Evolutionary conservation across 306 rosid genomes (phyloP).

Genomic region (Benincasa hispida): DNA sequence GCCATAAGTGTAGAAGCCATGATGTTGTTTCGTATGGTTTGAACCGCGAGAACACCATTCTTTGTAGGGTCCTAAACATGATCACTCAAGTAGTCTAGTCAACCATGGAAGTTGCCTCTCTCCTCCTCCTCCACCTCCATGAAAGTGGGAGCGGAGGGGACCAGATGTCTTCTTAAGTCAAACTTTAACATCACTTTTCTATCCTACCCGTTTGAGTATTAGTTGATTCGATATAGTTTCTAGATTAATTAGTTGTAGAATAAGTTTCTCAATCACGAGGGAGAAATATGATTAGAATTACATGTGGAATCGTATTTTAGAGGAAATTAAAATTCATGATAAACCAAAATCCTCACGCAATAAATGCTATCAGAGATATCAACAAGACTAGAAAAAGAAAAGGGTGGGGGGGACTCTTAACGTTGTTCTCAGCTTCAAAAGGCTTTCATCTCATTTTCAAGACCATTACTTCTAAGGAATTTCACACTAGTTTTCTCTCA

Average conservation of each 20-base stretch:
- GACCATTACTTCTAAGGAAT: neutral
- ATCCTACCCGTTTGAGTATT: neutral
- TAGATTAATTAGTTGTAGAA: neutral
- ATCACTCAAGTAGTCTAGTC: constrained; percentile 2
- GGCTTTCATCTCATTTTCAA: neutral
- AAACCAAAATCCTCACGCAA: neutral
- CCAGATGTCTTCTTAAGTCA: neutral
- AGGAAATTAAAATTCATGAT: neutral
- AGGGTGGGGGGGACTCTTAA: neutral
- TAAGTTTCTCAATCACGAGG: neutral
- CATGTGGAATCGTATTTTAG: neutral
- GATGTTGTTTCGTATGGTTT: constrained; percentile 76
- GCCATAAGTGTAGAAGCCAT: constrained; percentile 80
- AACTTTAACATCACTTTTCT: neutral
- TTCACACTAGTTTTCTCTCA: neutral
- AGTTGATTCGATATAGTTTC: neutral
- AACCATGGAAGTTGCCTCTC: neutral
- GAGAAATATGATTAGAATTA: neutral
- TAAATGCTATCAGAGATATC: neutral
- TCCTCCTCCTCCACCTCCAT: neutral
- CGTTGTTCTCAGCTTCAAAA: neutral
- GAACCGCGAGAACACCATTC: constrained; percentile 65
- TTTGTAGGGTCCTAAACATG: constrained; percentile 62
- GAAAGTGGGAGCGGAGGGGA: neutral
- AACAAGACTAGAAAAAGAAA: neutral